Percentiles rank a stretch among this genome's conserved stretches.
Evolutionary conservation across 805 yeast species (phyloP).

Genomic region (Ogataea pignaliae): DNA sequence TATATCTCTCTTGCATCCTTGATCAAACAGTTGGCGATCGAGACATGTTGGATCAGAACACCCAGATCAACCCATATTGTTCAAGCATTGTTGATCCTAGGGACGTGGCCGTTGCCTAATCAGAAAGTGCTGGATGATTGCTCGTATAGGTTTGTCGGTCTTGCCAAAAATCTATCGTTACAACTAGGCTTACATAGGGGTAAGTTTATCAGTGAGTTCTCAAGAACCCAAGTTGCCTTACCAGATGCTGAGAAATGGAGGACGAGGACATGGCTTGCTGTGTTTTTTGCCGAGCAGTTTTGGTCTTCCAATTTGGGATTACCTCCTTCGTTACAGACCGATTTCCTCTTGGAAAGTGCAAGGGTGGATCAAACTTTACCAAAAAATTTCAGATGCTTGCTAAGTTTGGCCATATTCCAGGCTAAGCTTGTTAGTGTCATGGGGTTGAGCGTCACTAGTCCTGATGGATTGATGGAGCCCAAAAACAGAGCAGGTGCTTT

Average conservation of each 20-base stretch:
- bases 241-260: constrained; percentile 94
- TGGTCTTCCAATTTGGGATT: constrained; percentile 86
- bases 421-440: constrained; percentile 77
- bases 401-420: constrained; percentile 75
- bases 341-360: constrained; percentile 76
- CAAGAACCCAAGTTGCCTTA: constrained; percentile 81
- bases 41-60: constrained; percentile 88
- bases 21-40: constrained; percentile 82
- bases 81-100: constrained; percentile 79
- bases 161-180: constrained; percentile 78
- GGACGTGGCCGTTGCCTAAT: constrained; percentile 91
- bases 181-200: constrained; percentile 92
- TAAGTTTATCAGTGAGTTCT: constrained; percentile 83
- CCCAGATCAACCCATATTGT: constrained; percentile 93
- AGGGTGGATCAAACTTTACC: constrained; percentile 64
- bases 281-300: constrained; percentile 82
- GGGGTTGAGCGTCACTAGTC: constrained; percentile 81
- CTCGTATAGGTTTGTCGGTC: constrained; percentile 80
- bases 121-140: constrained; percentile 90
- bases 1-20: constrained; percentile 72
- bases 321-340: constrained; percentile 83
- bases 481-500: constrained; percentile 76
- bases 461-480: constrained; percentile 87
- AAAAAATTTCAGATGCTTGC: constrained; percentile 62
- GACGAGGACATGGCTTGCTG: constrained; percentile 87